Evolutionary conservation across 2,329 filamentous ascomycete genomes (phyloP).

Genomic region (Pezicula rhizophila): DNA sequence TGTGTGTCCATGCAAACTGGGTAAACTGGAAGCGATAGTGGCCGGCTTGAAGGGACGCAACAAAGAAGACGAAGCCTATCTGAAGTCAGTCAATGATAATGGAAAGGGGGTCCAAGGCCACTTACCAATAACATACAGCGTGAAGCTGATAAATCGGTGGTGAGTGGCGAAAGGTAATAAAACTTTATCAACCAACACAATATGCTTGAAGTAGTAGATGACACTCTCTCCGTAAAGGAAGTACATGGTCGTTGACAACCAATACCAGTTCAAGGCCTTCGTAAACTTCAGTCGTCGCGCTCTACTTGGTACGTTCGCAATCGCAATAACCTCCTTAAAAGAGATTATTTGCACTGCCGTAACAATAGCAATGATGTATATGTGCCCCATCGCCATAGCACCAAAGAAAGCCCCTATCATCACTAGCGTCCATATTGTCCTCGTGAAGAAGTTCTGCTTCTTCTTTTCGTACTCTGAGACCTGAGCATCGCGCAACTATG

Average conservation of each 20-base stretch:
- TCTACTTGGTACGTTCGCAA: slow-evolving; percentile 87
- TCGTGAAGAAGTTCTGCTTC: slow-evolving; percentile 93
- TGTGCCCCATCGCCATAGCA: slow-evolving; percentile 89
- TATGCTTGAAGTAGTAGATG: slow-evolving; percentile 99
- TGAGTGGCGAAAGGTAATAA: slow-evolving; percentile 91
- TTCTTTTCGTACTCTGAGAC: slow-evolving; percentile 91
- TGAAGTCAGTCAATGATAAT: slow-evolving; percentile 20
- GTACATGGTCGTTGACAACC: slow-evolving; percentile 98
- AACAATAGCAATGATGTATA: slow-evolving; percentile 92
- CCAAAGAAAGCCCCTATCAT: slow-evolving; percentile 95
- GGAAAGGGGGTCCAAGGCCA: slow-evolving; percentile 9
- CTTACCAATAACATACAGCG: slow-evolving; percentile 93
- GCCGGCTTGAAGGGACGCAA: slow-evolving; percentile 86
- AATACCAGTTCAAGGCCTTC: slow-evolving; percentile 98
- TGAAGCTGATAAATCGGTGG: slow-evolving; percentile 97
- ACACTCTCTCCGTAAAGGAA: slow-evolving; percentile 98
- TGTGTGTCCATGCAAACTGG: slow-evolving; percentile 98
- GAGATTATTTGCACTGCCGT: slow-evolving; percentile 93
- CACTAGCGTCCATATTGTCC: slow-evolving; percentile 95
- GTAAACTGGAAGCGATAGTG: slow-evolving; percentile 99
- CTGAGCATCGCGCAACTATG: slow-evolving; percentile 17
- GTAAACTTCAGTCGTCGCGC: slow-evolving; percentile 88
- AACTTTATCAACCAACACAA: slow-evolving; percentile 89
- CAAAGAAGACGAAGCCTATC: slow-evolving; percentile 94
- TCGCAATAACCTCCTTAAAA: slow-evolving; percentile 99